These are phyloP conservation scores for Trichoderma breve DNA, from an alignment of 2,329 filamentous ascomycete genomes.

Conservation along the genomic window DNA sequence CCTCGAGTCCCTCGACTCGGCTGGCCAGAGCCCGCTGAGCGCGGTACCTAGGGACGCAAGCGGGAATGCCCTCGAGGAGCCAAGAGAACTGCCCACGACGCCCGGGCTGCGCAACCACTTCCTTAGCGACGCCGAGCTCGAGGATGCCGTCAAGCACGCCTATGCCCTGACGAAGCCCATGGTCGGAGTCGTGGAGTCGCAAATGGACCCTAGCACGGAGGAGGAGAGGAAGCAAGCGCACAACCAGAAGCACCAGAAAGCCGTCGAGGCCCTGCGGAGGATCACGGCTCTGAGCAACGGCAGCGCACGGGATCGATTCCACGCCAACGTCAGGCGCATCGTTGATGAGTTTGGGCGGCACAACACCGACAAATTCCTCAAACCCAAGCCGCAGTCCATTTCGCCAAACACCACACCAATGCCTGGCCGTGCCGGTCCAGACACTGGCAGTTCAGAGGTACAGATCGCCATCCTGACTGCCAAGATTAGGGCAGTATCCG, in stretches of 20 bases:
- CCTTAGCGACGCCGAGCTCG: conserved; percentile 65
- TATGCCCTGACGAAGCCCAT: conserved; percentile 64
- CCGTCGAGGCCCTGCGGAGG: conserved; percentile 71
- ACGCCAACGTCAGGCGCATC: conserved; percentile 81
- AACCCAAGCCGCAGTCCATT: conserved; percentile 56
- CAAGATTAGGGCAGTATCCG: conserved; percentile 81
- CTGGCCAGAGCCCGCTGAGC: conserved; percentile 46
- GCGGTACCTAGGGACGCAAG: conserved; percentile 39
- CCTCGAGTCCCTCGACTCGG: conserved; percentile 74
- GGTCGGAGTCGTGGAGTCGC: conserved; percentile 34
- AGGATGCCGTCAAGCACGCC: conserved; percentile 64
- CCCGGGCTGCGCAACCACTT: conserved; percentile 70
- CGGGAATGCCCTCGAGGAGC: conserved; percentile 41
- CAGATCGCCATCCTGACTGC: conserved; percentile 93
- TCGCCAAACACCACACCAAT: conserved; percentile 39
- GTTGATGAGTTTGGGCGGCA: conserved; percentile 88
- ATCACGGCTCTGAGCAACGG: conserved; percentile 77
- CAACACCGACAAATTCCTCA: conserved; percentile 72
- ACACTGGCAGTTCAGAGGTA: conserved; percentile 96
- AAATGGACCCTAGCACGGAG: conserved; percentile 42
- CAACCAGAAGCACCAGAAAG: conserved; percentile 60
- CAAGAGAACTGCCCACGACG: conserved; percentile 46
- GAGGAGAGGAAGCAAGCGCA: conserved; percentile 43
- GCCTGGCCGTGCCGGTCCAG: conserved; percentile 70
- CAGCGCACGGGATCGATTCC: conserved; percentile 72